Evolutionary conservation across 2,329 filamentous ascomycete genomes (phyloP).

Genomic region (Diplodia mutila): DNA sequence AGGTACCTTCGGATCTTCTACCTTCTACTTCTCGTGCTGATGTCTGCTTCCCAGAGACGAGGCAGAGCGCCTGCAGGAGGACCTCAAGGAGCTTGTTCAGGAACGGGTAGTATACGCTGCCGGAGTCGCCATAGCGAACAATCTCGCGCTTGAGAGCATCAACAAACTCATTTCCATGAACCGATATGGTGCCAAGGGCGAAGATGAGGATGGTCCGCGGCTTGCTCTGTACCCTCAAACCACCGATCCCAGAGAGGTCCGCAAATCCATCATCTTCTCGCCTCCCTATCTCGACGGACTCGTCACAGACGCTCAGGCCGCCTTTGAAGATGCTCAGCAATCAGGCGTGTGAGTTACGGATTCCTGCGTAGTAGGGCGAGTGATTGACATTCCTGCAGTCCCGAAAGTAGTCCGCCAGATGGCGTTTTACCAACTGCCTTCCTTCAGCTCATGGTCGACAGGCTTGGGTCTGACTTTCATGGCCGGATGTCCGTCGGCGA

Average conservation of each 20-base stretch:
- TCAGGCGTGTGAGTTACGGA: neutral
- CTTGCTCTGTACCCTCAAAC: conserved; percentile 6
- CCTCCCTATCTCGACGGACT: conserved; percentile 7
- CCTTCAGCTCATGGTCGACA: conserved; percentile 15
- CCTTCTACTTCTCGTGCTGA: neutral
- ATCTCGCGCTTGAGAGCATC: conserved; percentile 34
- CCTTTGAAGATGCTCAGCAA: neutral
- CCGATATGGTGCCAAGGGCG: conserved; percentile 4
- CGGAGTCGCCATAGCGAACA: conserved; percentile 28
- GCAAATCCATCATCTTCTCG: conserved; percentile 17
- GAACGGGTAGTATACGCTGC: conserved; percentile 11
- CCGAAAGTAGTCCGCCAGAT: conserved; percentile 6
- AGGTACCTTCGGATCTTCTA: conserved; percentile 27
- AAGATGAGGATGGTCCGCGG: neutral
- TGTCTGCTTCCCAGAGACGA: neutral
- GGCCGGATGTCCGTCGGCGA: conserved; percentile 1
- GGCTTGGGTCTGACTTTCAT: conserved; percentile 1
- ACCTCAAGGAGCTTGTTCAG: conserved; percentile 13
- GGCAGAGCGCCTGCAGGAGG: conserved; percentile 1
- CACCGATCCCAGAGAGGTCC: conserved; percentile 8
- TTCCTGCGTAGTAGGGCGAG: neutral
- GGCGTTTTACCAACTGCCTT: conserved; percentile 1
- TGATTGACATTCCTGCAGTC: neutral
- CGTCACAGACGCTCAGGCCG: neutral
- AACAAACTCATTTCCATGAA: conserved; percentile 30